phyloP scores from a whole-genome alignment of 495 filamentous ascomycete genomes.

The Hypoxylon lenormandii region DNA sequence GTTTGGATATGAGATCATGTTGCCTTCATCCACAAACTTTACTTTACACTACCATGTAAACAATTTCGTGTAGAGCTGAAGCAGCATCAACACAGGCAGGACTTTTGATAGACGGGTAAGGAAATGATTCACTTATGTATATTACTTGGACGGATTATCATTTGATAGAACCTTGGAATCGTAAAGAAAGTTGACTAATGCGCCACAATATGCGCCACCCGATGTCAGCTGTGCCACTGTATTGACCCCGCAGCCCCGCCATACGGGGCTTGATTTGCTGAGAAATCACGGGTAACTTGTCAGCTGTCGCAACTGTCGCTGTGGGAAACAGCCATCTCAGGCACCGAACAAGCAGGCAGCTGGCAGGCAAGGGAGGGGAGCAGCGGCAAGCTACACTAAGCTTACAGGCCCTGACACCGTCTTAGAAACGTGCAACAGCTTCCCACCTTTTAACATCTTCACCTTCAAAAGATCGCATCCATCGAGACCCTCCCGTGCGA shows the following conservation, averaged over 20 bases:
- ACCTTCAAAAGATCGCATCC: conserved; percentile 15
- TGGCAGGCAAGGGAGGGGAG: conserved; percentile 3
- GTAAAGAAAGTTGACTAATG: not conserved
- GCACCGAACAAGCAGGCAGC: not conserved
- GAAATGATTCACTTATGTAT: no score
- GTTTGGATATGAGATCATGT: no score
- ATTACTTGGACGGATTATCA: no score
- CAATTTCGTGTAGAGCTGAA: no score
- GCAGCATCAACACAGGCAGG: no score
- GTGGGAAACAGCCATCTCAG: conserved; percentile 1
- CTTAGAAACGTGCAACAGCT: conserved; percentile 27
- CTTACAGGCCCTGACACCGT: conserved; percentile 11
- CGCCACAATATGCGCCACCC: conserved; percentile 2
- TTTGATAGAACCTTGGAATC: conserved; percentile 1
- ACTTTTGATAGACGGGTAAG: no score
- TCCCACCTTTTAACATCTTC: conserved; percentile 13
- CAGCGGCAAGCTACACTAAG: conserved; percentile 2
- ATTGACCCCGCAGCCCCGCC: conserved; percentile 23
- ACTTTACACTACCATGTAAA: no score
- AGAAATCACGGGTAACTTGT: conserved; percentile 38
- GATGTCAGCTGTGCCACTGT: not conserved
- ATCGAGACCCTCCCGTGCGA: conserved; percentile 9
- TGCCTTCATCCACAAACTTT: no score
- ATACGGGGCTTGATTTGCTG: conserved; percentile 43
- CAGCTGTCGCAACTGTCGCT: not conserved